Evolutionary conservation across 805 yeast genomes (phyloP).

Genomic region (Cyberlindnera samutprakarnensis): DNA sequence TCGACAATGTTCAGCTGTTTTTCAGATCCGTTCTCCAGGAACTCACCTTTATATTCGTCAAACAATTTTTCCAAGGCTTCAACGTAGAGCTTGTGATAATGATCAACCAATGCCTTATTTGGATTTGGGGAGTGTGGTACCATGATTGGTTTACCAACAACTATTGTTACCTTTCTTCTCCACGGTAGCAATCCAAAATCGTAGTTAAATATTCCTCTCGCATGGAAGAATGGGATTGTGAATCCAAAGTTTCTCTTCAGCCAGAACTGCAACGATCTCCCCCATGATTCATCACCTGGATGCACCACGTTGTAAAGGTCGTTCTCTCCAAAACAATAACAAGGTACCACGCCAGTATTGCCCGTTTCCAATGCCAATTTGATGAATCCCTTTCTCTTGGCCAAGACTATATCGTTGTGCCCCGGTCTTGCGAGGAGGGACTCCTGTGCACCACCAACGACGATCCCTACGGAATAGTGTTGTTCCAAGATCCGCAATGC

Average conservation of each 20-base stretch:
- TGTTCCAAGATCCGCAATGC: slow-evolving; percentile 55
- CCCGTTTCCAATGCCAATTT: slow-evolving; percentile 78
- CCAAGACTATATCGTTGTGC: slow-evolving; percentile 57
- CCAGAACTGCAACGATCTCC: slow-evolving; percentile 58
- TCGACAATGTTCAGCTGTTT: slow-evolving; percentile 18
- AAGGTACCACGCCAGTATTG: slow-evolving; percentile 76
- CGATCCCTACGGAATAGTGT: slow-evolving; percentile 76
- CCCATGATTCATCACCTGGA: slow-evolving; percentile 36
- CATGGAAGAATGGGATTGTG: slow-evolving; percentile 86
- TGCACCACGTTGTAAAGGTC: slow-evolving; percentile 46
- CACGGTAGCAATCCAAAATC: slow-evolving; percentile 89
- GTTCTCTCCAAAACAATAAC: slow-evolving; percentile 87
- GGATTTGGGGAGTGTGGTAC: slow-evolving; percentile 44
- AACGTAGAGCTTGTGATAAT: slow-evolving; percentile 67
- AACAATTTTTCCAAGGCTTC: slow-evolving; percentile 56
- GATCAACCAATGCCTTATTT: slow-evolving; percentile 44
- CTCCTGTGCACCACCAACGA: slow-evolving; percentile 95
- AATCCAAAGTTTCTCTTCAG: slow-evolving; percentile 68
- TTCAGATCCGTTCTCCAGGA: slow-evolving; percentile 14
- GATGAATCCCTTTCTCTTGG: slow-evolving; percentile 81
- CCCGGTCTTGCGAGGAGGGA: slow-evolving; percentile 61
- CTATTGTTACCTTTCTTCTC: slow-evolving; percentile 71
- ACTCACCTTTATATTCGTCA: slow-evolving; percentile 56
- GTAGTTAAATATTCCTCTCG: slow-evolving; percentile 86
- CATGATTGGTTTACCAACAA: slow-evolving; percentile 60